Conservation (phyloP, 2,329 filamentous ascomycete genomes). For the Orbilia blumenaviensis region DNA sequence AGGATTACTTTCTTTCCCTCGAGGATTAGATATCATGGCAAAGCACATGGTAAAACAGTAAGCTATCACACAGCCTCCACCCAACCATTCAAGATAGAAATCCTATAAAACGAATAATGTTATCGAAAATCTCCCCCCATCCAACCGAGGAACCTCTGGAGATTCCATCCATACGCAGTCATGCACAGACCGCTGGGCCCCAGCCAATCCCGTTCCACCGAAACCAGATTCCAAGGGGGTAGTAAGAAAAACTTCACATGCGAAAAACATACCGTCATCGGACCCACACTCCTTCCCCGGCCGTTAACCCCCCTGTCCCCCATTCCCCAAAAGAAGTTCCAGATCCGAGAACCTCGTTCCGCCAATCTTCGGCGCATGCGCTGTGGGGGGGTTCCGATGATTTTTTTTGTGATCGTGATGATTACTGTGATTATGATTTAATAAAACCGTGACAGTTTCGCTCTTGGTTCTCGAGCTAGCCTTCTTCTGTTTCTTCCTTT, state of each 20-base stretch:
- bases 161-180: background rate
- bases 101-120: too few relatives aligned
- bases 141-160: constrained; percentile 29
- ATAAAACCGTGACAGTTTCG: too few relatives aligned
- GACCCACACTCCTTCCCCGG: constrained; percentile 14
- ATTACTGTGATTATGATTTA: too few relatives aligned
- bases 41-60: too few relatives aligned
- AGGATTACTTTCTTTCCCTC: too few relatives aligned
- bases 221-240: background rate
- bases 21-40: too few relatives aligned
- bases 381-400: background rate
- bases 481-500: too few relatives aligned
- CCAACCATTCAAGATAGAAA: too few relatives aligned
- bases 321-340: background rate
- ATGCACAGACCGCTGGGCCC: background rate
- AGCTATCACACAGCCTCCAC: too few relatives aligned
- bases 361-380: constrained; percentile 40
- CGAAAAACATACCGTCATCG: constrained; percentile 30
- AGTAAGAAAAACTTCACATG: constrained; percentile 35
- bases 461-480: too few relatives aligned
- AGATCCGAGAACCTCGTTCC: constrained; percentile 52
- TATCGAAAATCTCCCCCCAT: too few relatives aligned
- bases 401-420: background rate
- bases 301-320: background rate
- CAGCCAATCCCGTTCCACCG: constrained; percentile 46